Percentiles rank a stretch among this genome's conserved stretches.
phyloP scores from a whole-genome alignment of 2,329 filamentous ascomycete genomes.

The Sclerotiophoma versabilis region DNA sequence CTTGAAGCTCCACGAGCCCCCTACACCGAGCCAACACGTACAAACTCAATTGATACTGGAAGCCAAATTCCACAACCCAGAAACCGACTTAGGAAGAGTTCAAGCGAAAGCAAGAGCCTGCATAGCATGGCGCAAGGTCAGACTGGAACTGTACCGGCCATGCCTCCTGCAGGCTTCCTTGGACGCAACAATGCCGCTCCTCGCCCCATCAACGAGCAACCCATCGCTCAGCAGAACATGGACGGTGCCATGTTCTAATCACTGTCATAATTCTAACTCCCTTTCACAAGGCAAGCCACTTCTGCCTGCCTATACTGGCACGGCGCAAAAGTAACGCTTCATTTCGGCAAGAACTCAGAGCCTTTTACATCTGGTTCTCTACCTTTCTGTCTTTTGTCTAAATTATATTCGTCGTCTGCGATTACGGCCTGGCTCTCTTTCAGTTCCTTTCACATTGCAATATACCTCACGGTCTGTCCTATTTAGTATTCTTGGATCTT shows the following conservation, averaged over 20 bases:
- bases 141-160: constrained; percentile 33
- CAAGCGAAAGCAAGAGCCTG: constrained; percentile 59
- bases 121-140: constrained; percentile 50
- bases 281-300: neutral
- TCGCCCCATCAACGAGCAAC: constrained; percentile 32
- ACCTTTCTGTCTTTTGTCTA: constrained; percentile 19
- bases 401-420: constrained; percentile 23
- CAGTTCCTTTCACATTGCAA: constrained; percentile 31
- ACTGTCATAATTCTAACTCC: too few species aligned
- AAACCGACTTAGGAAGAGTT: constrained; percentile 56
- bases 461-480: constrained; percentile 40
- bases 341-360: neutral
- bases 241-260: constrained; percentile 48
- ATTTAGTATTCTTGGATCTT: constrained; percentile 7
- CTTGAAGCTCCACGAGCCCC: constrained; percentile 42
- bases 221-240: constrained; percentile 36
- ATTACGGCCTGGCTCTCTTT: constrained; percentile 25
- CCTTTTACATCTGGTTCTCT: neutral
- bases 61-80: constrained; percentile 46
- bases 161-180: constrained; percentile 35
- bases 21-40: constrained; percentile 47
- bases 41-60: constrained; percentile 51
- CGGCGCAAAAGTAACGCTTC: neutral
- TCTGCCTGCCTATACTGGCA: neutral
- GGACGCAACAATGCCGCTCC: constrained; percentile 43